Base-by-base conservation (phyloP, 2,329 filamentous ascomycete genomes). In the Bipolaris cookei region DNA sequence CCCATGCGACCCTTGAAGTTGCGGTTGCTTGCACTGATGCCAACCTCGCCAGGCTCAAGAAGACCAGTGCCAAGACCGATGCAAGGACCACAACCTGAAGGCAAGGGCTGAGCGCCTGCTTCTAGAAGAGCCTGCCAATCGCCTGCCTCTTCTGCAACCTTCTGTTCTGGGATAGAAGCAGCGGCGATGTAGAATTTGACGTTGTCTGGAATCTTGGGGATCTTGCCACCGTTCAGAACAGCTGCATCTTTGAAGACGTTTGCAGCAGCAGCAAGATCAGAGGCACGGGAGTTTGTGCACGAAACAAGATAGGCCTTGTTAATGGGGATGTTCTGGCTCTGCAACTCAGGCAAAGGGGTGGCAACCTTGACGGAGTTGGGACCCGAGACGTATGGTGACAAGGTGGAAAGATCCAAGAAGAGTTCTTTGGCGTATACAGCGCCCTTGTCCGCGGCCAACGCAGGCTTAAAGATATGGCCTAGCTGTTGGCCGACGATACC, bases 1-100 rank as follows among this genome's bases (percentile, higher is more conserved):
- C 93, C 93, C 90, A 97, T 96, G 2, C 93, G 86, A 0, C 92
- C 93, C 77, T 93, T 92, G 82, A 93, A 97, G 76, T 97, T 97
- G 10, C 93, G 83, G 80, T 97, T 97, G 49, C 83, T 88, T 0
- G 92, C 91, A 59, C 84, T 88, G 65, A 97, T 93, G 20, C 92
- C 92, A 8, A 92, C 87, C 78, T 97, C 92, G n/a, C 90, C 91
- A 1, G 86, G 83, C 74, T 97, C 88, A 0, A 97, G 83, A 0
- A 97, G 81, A 35, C 93, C 93, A 0, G 83, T 86, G 7, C 90
- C 91, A 0, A 96, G 83, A 6, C 93, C 93, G 60, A 98, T 97
- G 70, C 94, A 97, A 0, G 90, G 89, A 0, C 87, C 92, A 63
- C 93, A 97, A 0, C 89, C 89, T 6, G 90, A 82, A 0, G 90